Evolutionary conservation across 768 basidiomycete genomes (phyloP).

Genomic region (Russula compacta): DNA sequence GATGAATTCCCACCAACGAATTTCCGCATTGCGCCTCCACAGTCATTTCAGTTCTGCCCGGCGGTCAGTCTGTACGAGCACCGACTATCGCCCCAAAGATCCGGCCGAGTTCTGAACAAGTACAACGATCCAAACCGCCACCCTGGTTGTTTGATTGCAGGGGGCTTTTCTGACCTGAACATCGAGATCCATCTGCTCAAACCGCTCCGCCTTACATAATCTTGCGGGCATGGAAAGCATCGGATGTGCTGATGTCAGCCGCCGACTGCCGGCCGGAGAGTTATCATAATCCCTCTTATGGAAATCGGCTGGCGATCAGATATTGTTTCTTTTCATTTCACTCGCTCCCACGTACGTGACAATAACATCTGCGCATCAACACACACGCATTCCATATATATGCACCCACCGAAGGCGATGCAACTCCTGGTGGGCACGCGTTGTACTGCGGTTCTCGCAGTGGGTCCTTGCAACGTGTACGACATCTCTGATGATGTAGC

Average conservation of each 20-base stretch:
- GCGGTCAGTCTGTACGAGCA: not conserved
- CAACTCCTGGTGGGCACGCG: not conserved
- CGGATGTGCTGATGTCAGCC: not conserved
- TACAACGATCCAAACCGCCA: not conserved
- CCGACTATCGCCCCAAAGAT: not conserved
- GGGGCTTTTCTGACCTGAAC: not conserved
- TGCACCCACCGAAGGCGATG: not conserved
- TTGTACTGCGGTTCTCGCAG: not conserved
- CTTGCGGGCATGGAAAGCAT: not conserved
- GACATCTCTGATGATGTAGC: not conserved
- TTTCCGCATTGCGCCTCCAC: not conserved
- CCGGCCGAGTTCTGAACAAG: not conserved
- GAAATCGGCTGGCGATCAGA: not conserved
- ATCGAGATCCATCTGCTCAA: not conserved
- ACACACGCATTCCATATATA: not conserved
- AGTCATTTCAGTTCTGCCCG: slow-evolving; percentile 3
- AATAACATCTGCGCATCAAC: not conserved
- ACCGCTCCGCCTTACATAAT: not conserved
- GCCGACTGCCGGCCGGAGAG: not conserved
- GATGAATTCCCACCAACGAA: not conserved
- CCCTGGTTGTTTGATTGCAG: not conserved
- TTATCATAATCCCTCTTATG: not conserved
- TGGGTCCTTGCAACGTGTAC: not conserved
- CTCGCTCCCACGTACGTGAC: not conserved
- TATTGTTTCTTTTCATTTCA: no score